phyloP scores from a whole-genome alignment of 2,329 filamentous ascomycete species.

The Talaromyces piceae region DNA sequence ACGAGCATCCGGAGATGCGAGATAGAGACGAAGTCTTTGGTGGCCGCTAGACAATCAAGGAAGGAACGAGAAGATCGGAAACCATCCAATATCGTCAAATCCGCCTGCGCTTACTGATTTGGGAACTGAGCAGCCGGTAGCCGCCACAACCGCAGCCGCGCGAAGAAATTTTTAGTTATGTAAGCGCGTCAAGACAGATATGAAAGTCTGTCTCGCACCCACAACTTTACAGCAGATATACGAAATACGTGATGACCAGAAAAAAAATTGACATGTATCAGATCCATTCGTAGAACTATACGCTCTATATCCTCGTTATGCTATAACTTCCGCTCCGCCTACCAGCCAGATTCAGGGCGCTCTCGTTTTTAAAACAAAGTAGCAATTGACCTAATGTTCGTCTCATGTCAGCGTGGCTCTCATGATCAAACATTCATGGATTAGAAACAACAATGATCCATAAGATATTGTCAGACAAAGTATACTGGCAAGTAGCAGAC shows the following conservation, averaged over 20 bases:
- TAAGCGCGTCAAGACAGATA: no score
- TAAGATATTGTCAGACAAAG: slow-evolving; percentile 51
- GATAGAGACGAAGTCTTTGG: neutral
- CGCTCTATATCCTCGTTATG: no score
- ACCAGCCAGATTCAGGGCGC: no score
- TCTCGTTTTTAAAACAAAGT: no score
- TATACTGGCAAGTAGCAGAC: slow-evolving; percentile 67
- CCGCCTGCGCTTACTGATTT: neutral
- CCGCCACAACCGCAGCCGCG: neutral
- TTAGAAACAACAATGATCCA: neutral
- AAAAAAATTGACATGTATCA: no score
- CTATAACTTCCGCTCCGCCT: no score
- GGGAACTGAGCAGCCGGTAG: neutral
- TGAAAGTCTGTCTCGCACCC: no score
- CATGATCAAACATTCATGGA: neutral
- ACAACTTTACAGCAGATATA: no score
- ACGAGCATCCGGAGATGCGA: slow-evolving; percentile 10
- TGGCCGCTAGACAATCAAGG: neutral
- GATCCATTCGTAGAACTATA: no score
- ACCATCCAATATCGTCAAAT: neutral
- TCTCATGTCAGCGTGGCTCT: slow-evolving; percentile 1
- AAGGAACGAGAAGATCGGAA: neutral
- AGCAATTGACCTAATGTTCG: neutral
- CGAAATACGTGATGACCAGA: no score
- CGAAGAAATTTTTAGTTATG: neutral